Evolutionary conservation across 495 filamentous ascomycete species (phyloP), one percentile per base, ranked within the genome.

Genomic region (Hypoxylon trugodes): DNA sequence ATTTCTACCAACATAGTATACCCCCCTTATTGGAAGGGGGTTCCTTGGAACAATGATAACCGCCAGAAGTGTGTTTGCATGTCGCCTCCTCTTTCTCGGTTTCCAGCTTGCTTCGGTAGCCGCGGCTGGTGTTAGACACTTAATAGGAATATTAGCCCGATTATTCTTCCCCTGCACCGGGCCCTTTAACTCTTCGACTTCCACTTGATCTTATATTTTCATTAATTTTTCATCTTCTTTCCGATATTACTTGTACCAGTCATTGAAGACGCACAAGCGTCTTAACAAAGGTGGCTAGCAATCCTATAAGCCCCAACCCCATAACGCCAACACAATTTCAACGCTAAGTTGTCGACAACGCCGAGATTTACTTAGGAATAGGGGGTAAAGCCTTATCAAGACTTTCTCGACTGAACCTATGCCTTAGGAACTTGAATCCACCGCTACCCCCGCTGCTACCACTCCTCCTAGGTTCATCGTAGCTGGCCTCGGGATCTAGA

Each of bases 331-430:
- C 21, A 30, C 19, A 16, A 47, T n/a, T 42, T 32, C 43, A 8
- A 18, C 9, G 30, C 10, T 32, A 12, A n/a, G 12, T 36, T 22
- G 13, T 41, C 43, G 28, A 68, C 5, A 30, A 55, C 68, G 37
- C 10, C 52, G 55, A 26, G 37, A 15, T 13, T 54, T 42, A 69
- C 12, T 53, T 73, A 6, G 85, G 84, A 10, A 85, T 65, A 5
- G 84, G 80, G 8, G 85, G 84, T 6, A 87, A 59, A 5, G 80
- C 82, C 69, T 87, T 87, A 26, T 86, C 82, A 7, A 79, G 68
- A 45, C 78, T 77, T 19, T 79, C 75, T 4, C 78, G 72, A 51
- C 78, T 73, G 48, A 79, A 48, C 37, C 46, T 65, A 18, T 59
- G 28, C 28, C 62, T 67, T 16, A 69, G 32, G 15, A 58, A 68